A percentile compares a stretch with the other conserved stretches of the same genome.
phyloP scores from a whole-genome alignment of 2,329 filamentous ascomycete species.

The Westerdykella aurantiaca region DNA sequence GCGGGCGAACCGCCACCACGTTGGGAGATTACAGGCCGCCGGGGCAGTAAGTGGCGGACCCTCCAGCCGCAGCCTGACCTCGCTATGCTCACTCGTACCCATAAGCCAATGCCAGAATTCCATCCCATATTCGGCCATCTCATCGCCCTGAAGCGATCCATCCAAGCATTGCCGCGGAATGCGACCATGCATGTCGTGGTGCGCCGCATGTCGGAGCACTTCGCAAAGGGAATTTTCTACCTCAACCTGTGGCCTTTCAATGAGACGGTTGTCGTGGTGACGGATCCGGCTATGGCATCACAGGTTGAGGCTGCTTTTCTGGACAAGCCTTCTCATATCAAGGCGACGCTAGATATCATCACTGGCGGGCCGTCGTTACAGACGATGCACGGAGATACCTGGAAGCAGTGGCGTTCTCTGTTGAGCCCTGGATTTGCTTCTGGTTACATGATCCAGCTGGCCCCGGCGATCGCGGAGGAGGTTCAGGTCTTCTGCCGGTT shows the following conservation, averaged over 20 bases:
- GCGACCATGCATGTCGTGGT: slow-evolving; percentile 7
- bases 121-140: slow-evolving; percentile 12
- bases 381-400: slow-evolving; percentile 7
- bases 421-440: slow-evolving; percentile 13
- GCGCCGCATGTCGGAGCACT: slow-evolving; percentile 19
- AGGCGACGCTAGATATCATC: slow-evolving; percentile 14
- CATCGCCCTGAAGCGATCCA: slow-evolving; percentile 6
- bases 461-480: slow-evolving; percentile 12
- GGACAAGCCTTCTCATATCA: slow-evolving; percentile 15
- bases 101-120: slow-evolving; percentile 11
- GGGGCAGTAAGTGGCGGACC: slow-evolving; percentile 3
- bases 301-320: slow-evolving; percentile 8
- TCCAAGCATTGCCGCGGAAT: slow-evolving; percentile 6
- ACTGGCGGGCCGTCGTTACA: slow-evolving; percentile 3
- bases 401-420: slow-evolving; percentile 12
- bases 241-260: slow-evolving; percentile 17
- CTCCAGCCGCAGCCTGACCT: not conserved
- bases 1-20: slow-evolving; percentile 4
- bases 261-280: slow-evolving; percentile 6
- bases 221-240: slow-evolving; percentile 10
- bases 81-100: not conserved
- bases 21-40: slow-evolving; percentile 2
- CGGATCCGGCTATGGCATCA: slow-evolving; percentile 6
- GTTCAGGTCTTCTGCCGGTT: slow-evolving; percentile 10
- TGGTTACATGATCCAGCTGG: slow-evolving; percentile 7